Conservation (phyloP, 441 rosid genomes). For the Dalechampia spathulata region DNA sequence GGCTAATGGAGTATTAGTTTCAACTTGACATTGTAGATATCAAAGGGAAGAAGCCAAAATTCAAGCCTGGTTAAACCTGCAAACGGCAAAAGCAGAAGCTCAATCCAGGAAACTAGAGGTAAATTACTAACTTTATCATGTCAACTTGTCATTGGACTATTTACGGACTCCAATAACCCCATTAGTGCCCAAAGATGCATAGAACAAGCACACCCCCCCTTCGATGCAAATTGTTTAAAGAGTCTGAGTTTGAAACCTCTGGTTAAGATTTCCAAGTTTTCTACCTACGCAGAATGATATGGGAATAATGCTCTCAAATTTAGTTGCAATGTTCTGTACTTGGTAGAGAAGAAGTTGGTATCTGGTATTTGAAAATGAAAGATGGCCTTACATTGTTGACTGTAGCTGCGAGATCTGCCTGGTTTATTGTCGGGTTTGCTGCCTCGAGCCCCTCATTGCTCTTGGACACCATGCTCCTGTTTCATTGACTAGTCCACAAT, state of each 20-base stretch:
- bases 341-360: background rate
- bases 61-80: constrained; percentile 91
- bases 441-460: constrained; percentile 54
- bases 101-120: constrained; percentile 94
- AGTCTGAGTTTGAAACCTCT: too few relatives aligned
- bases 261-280: too few relatives aligned
- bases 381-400: constrained; percentile 11
- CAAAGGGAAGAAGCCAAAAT: constrained; percentile 93
- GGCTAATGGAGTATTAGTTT: constrained; percentile 4
- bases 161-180: too few relatives aligned
- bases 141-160: too few relatives aligned
- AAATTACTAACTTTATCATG: too few relatives aligned
- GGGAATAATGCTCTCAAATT: too few relatives aligned
- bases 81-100: constrained; percentile 94
- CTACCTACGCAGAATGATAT: too few relatives aligned
- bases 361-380: constrained; percentile 4
- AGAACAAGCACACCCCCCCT: too few relatives aligned
- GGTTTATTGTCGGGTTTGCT: constrained; percentile 15
- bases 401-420: constrained; percentile 12
- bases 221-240: too few relatives aligned
- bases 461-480: constrained; percentile 9
- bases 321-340: too few relatives aligned
- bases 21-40: constrained; percentile 36
- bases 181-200: too few relatives aligned
- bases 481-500: constrained; percentile 56